Evolutionary conservation across 2,329 filamentous ascomycete species (phyloP), one percentile per base, ranked within the genome.

Genomic region (Aureobasidium namibiae): DNA sequence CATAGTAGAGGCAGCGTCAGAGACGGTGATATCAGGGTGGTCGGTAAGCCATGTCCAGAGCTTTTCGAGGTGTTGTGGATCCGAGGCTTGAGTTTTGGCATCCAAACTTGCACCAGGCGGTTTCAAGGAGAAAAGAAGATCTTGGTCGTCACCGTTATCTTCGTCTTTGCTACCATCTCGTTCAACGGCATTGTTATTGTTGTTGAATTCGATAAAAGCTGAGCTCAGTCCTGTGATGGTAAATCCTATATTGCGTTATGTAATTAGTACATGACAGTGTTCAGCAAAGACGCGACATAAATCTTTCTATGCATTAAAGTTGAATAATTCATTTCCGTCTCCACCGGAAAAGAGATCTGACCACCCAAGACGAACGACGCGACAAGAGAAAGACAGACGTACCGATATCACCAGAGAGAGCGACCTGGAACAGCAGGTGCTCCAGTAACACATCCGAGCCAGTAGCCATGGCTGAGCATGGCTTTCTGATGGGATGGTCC

Each of bases 351-450:
- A 61, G 52, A 54, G 36, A 9, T 57, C 18, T 21, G 59, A 46
- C 39, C 26, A 34, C 36, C n/a, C 52, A 49, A 24, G 38, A 39
- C 45, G 44, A 36, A 18, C 18, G 24, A 45, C 38, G 16, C 39
- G 18, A 29, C 24, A 21, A 56, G 10, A 59, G 56, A 34, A 21
- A 33, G 24, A 56, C 10, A 59, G 56, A 75, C 80, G 66, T 74
- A 84, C 83, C 83, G 76, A 78, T 74, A 56, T 76, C 75, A 63
- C 82, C 82, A 64, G 77, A 78, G 48, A 85, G 75, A 24, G 82
- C 82, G 68, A 86, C 78, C 69, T 83, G 79, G 61, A 79, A 77
- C 49, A 85, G 73, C 59, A 86, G 67, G 70, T 77, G 80, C 67
- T 84, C 77, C 62, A 85, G 75, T 63, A 86, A 71, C 52, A 79